Base-by-base conservation (phyloP, 2,329 filamentous ascomycete species). In the Fusarium gaditjirri region DNA sequence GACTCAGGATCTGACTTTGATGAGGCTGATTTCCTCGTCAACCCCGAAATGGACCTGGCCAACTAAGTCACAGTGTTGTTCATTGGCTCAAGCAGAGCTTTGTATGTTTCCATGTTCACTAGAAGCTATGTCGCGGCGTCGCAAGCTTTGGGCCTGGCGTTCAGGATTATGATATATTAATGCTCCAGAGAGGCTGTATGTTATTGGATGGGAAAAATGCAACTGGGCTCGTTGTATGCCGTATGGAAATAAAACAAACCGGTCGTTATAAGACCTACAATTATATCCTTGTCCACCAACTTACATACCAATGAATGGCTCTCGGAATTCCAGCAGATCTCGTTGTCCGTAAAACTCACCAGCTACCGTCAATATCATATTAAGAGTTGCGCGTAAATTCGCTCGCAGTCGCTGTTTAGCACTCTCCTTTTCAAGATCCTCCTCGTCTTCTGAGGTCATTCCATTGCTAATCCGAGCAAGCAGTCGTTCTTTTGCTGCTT, bases 331-430 rank as follows among this genome's bases (percentile, higher is more conserved):
- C 53, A 98, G 86, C 70, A 98, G 82, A 81, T 98, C 95, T 72
- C 92, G 87, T 82, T 98, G 95, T 3, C 95, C 94, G 81, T 95
- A 98, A 73, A 93, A 90, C 82, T 97, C 94, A 75, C 94, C 95
- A 52, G 93, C 91, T 39, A 98, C 87, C 0, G 93, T 96, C 74
- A 98, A 85, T 58, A 98, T 93, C 94, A 97, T 97, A 82, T 97
- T 95, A 38, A 98, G 85, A 43, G 94, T 94, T n/a, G 90, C 92
- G 33, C 88, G 86, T 84, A 86, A 86, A 78, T 87, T 89, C 76
- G 84, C 81, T 42, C 82, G 83, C 42, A 79, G 79, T n/a, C 84
- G 79, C 39, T 76, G 72, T 64, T 73, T 74, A 7, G 77, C 75
- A 6, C 70, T 73, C 54, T 80, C 77, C 47, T 75, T 76, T 31